Evolutionary conservation across 345 rosid genomes (phyloP).

Genomic region (Lumnitzera racemosa): DNA sequence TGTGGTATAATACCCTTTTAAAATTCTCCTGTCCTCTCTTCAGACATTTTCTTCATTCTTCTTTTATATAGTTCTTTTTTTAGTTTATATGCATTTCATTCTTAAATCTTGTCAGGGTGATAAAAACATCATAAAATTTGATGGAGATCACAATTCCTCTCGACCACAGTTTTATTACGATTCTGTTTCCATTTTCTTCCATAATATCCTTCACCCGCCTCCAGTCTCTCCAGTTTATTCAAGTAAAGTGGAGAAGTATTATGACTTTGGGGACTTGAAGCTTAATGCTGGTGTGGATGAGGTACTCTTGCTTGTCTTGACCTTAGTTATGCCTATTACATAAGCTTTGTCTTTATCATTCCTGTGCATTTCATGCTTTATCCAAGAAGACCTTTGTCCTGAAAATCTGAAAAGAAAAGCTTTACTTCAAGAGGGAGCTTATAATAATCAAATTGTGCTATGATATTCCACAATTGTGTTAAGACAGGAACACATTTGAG

Average conservation of each 20-base stretch:
- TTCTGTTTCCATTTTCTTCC: conserved; percentile 92
- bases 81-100: not conserved
- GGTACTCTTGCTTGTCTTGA: conserved; percentile 6
- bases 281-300: conserved; percentile 53
- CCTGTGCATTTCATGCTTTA: not conserved
- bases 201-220: conserved; percentile 86
- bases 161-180: conserved; percentile 88
- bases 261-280: conserved; percentile 58
- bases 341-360: not conserved
- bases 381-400: too few relatives aligned
- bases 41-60: not conserved
- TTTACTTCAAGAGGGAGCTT: too few relatives aligned
- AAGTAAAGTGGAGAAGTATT: conserved; percentile 74
- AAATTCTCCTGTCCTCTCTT: not conserved
- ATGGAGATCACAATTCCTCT: conserved; percentile 93
- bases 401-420: too few relatives aligned
- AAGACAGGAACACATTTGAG: too few relatives aligned
- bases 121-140: conserved; percentile 87
- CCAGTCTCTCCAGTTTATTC: conserved; percentile 38
- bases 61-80: not conserved
- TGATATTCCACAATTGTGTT: too few relatives aligned
- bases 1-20: conserved; percentile 35
- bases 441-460: too few relatives aligned
- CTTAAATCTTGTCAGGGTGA: conserved; percentile 53
- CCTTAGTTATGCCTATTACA: not conserved